A percentile compares a stretch with the other conserved stretches of the same genome.
Evolutionary conservation across 2,329 filamentous ascomycete species (phyloP).

Genomic region (Lachnellula arida): DNA sequence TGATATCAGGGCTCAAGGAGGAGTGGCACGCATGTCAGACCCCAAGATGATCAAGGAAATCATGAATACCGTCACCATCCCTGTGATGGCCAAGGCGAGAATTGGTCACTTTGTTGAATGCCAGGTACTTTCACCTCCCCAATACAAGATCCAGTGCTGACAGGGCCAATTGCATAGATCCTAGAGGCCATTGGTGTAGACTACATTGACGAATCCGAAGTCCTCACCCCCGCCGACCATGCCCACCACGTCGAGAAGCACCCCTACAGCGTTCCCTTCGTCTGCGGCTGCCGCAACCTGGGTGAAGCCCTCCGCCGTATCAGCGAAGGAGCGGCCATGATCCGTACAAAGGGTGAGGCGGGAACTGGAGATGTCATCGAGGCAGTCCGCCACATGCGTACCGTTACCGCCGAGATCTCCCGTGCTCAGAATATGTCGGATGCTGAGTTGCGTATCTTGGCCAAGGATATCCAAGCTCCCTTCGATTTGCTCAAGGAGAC

Average conservation of each 20-base stretch:
- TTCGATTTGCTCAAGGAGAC: slow-evolving; percentile 79
- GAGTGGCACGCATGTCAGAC: slow-evolving; percentile 96
- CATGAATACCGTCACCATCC: slow-evolving; percentile 90
- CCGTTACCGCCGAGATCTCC: slow-evolving; percentile 77
- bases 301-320: slow-evolving; percentile 90
- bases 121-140: slow-evolving; percentile 48
- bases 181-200: slow-evolving; percentile 92
- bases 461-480: slow-evolving; percentile 76
- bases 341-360: slow-evolving; percentile 96
- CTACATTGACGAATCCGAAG: slow-evolving; percentile 98
- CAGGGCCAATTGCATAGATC: slow-evolving; percentile 53
- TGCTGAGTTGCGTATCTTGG: slow-evolving; percentile 70
- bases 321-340: slow-evolving; percentile 94
- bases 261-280: slow-evolving; percentile 79
- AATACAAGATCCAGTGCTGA: slow-evolving; percentile 2
- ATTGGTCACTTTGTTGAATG: slow-evolving; percentile 98
- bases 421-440: slow-evolving; percentile 62
- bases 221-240: slow-evolving; percentile 90
- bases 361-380: slow-evolving; percentile 96
- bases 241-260: slow-evolving; percentile 89
- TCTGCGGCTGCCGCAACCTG: slow-evolving; percentile 92
- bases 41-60: slow-evolving; percentile 93
- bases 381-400: slow-evolving; percentile 93
- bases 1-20: slow-evolving; percentile 88
- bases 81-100: slow-evolving; percentile 97